These are phyloP conservation scores for Rhododendron henanense DNA, from an alignment of 148 eudicot genomes.

Conservation along the genomic window DNA sequence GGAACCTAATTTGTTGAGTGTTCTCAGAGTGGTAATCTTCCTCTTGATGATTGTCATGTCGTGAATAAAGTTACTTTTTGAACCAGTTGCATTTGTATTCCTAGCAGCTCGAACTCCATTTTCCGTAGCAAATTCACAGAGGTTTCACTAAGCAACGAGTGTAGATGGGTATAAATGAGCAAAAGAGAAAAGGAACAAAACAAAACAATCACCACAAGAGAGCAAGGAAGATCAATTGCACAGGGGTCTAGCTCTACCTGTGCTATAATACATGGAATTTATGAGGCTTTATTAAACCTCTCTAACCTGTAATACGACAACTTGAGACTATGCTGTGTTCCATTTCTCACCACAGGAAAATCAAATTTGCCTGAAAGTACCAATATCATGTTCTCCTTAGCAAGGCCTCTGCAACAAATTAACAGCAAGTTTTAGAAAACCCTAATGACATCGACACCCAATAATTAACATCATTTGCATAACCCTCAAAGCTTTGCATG, in stretches of 20 bases:
- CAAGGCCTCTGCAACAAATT: neutral
- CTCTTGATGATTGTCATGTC: no score
- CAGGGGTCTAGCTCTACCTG: no score
- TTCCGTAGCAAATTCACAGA: no score
- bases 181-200: no score
- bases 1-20: no score
- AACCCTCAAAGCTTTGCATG: neutral
- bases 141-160: neutral
- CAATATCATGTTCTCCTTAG: neutral
- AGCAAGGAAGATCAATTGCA: no score
- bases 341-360: neutral
- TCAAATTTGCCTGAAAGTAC: neutral
- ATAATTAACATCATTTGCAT: neutral
- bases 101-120: neutral
- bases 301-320: neutral
- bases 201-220: no score
- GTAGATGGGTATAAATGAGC: neutral
- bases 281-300: neutral
- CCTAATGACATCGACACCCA: neutral
- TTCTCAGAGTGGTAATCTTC: no score
- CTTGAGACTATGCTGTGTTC: neutral
- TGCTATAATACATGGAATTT: no score
- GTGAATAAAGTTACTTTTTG: no score
- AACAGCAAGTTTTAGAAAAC: neutral
- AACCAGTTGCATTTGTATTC: neutral